Evolutionary conservation across 164 flowering plant genomes (phyloP).

Genomic region (Berberis vulgaris): DNA sequence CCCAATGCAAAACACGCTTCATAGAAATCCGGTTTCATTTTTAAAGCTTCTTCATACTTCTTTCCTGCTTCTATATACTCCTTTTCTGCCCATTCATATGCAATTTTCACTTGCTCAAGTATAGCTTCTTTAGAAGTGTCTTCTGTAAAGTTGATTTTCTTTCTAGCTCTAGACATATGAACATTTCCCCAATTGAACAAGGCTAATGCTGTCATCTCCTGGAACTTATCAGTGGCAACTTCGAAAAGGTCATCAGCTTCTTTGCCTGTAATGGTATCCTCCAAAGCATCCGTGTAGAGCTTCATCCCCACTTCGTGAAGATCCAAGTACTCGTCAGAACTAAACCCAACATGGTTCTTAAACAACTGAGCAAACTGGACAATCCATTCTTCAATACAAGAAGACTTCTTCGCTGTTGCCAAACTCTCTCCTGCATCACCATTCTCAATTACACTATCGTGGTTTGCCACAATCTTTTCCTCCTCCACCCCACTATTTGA

Average conservation of each 20-base stretch:
- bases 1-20: slow-evolving; percentile 77
- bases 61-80: slow-evolving; percentile 54
- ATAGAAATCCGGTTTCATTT: slow-evolving; percentile 67
- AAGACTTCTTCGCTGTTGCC: slow-evolving; percentile 18
- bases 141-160: slow-evolving; percentile 38
- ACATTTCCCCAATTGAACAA: slow-evolving; percentile 43
- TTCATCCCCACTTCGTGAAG: slow-evolving; percentile 78
- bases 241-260: slow-evolving; percentile 67
- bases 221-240: slow-evolving; percentile 64
- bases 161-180: slow-evolving; percentile 48
- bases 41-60: slow-evolving; percentile 63
- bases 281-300: slow-evolving; percentile 78
- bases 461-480: slow-evolving; percentile 2
- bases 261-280: slow-evolving; percentile 66
- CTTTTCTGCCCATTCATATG: slow-evolving; percentile 61
- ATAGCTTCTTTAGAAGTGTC: slow-evolving; percentile 42
- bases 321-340: slow-evolving; percentile 60
- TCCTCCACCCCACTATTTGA: slow-evolving; percentile 13
- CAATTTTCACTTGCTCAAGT: slow-evolving; percentile 31
- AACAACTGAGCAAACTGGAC: slow-evolving; percentile 71
- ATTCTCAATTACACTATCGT: slow-evolving; percentile 18
- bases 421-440: slow-evolving; percentile 11
- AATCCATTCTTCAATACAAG: slow-evolving; percentile 67
- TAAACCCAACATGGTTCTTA: slow-evolving; percentile 69
- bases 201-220: slow-evolving; percentile 83